Base-by-base conservation (phyloP, 164 flowering plant species). In the Aristolochia contorta region DNA sequence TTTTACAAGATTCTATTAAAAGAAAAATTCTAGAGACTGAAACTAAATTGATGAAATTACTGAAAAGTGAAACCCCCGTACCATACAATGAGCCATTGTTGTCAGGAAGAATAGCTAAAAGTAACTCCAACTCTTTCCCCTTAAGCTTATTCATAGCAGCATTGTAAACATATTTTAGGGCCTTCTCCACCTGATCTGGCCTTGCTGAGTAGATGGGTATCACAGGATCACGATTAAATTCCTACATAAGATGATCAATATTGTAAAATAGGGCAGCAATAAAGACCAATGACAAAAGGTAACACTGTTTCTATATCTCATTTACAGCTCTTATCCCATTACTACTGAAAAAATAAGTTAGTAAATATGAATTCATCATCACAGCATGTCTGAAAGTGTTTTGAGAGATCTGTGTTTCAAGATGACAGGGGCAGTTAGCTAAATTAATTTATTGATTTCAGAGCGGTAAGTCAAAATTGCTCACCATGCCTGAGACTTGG, bases 401-500 rank as follows among this genome's bases (percentile, higher is more conserved):
- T 37, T 37, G 43, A 37, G 43, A 10, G 12, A 37, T 10, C 1
- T 37, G 43, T 37, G 7, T 37, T 37, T 37, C 43, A 10, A 37
- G 43, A 37, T 37, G 43, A 37, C 5, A 37, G 43, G 12, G 12
- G 33, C 33, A 32, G 7, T 32, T 32, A 32, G 3, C 33, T 32
- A 7, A 32, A 3, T 32, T 7, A 32, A 3, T 32, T 32, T 32
- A 3, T 7, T 32, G 33, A 3, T 32, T 7, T 32, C 4, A 32
- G 33, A 32, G 33, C 33, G 7, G 43, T 37, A 10, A 37, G 7
- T 8, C 43, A 37, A 37, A 10, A 37, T 37, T 37, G 43, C 33
- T 52, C 74, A 84, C 89, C 89, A 84, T 81, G 70, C 87, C 87
- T 54, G 82, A 76, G 49, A 75, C 69, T 73, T 71, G 79, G 56